Evolutionary conservation across 495 filamentous ascomycete genomes (phyloP).

Genomic region (Neurospora sublineolata): DNA sequence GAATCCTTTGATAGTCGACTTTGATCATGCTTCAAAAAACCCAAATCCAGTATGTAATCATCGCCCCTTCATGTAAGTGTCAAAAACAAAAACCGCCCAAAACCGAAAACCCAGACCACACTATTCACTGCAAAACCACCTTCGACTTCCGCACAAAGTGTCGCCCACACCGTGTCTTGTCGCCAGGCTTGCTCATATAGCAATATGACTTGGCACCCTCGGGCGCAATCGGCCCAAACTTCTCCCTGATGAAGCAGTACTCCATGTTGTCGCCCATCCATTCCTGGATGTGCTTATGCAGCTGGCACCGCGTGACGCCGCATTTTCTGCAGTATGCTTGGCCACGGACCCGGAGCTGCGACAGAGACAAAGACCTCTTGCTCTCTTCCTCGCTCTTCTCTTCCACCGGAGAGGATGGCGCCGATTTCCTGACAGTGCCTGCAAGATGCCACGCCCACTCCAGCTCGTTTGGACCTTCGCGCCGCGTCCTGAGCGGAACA

Average conservation of each 20-base stretch:
- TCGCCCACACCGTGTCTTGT: slow-evolving; percentile 37
- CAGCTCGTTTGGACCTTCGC: slow-evolving; percentile 41
- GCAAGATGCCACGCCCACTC: slow-evolving; percentile 44
- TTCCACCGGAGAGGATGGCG: not conserved
- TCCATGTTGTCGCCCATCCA: slow-evolving; percentile 38
- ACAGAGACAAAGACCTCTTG: slow-evolving; percentile 11
- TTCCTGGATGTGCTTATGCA: slow-evolving; percentile 41
- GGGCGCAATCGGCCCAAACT: slow-evolving; percentile 32
- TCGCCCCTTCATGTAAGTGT: not conserved
- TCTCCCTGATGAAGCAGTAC: slow-evolving; percentile 40
- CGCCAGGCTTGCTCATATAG: slow-evolving; percentile 37
- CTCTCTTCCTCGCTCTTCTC: slow-evolving; percentile 6
- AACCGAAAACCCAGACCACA: not conserved
- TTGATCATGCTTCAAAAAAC: not conserved
- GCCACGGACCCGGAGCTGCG: slow-evolving; percentile 29
- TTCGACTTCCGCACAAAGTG: slow-evolving; percentile 23
- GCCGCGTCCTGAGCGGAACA: slow-evolving; percentile 35
- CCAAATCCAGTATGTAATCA: not conserved
- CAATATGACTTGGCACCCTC: slow-evolving; percentile 30
- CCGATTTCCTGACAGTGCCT: slow-evolving; percentile 19
- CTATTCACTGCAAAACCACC: slow-evolving; percentile 13
- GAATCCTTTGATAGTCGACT: not conserved
- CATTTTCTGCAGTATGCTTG: slow-evolving; percentile 41
- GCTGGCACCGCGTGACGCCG: slow-evolving; percentile 39
- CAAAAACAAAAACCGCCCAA: not conserved